phyloP scores from a whole-genome alignment of 371 early-diverging fungal species.

The Mortierella sp. region DNA sequence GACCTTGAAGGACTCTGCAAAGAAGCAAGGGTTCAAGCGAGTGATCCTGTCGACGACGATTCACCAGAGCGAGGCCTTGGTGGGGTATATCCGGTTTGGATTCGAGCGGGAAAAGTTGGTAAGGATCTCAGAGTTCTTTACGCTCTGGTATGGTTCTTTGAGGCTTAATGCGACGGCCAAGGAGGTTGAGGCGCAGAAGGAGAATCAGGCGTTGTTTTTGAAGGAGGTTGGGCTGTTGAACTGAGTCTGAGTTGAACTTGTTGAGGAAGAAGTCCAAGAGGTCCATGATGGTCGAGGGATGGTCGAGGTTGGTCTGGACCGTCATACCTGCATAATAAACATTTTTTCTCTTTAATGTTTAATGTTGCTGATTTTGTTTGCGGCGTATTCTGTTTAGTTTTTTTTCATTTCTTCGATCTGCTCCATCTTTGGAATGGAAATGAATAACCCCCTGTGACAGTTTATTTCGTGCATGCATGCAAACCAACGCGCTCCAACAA shows the following conservation, averaged over 20 bases:
- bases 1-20: conserved; percentile 26
- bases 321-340: no score
- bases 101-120: conserved; percentile 18
- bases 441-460: neutral
- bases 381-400: neutral
- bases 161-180: conserved; percentile 19
- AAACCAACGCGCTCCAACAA: no score
- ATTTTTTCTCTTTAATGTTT: neutral
- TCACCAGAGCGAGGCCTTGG: conserved; percentile 28
- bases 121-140: neutral
- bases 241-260: neutral
- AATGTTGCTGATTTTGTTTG: neutral
- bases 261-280: no score
- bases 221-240: conserved; percentile 4
- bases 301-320: no score
- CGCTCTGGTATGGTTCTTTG: conserved; percentile 17
- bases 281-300: no score
- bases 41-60: conserved; percentile 24
- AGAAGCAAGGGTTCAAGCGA: conserved; percentile 30
- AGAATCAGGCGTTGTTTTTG: conserved; percentile 3
- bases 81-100: conserved; percentile 34
- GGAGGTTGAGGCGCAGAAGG: conserved; percentile 21
- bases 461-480: no score
- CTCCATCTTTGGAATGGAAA: neutral
- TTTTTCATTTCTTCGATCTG: neutral